Percentiles rank a stretch among this genome's conserved stretches.
phyloP scores from a whole-genome alignment of 495 filamentous ascomycete genomes.

The Durotheca rogersii region DNA sequence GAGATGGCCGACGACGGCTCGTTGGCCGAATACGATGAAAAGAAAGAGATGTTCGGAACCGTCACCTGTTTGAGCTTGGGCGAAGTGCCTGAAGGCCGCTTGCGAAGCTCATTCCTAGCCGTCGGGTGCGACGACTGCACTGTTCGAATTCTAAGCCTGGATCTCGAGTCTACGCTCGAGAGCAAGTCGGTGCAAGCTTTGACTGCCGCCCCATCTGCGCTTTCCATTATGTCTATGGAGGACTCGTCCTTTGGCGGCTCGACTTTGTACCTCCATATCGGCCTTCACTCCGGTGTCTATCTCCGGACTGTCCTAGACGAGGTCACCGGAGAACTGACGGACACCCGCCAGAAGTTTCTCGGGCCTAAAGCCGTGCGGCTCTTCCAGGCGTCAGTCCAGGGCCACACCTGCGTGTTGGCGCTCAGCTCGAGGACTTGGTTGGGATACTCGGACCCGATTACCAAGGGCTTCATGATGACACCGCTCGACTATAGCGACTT shows the following conservation, averaged over 20 bases:
- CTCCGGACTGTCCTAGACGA: constrained; percentile 92
- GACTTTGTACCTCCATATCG: constrained; percentile 91
- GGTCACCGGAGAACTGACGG: constrained; percentile 87
- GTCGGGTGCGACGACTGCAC: constrained; percentile 97
- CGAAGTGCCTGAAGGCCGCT: constrained; percentile 85
- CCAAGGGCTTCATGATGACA: constrained; percentile 84
- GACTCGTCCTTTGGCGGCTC: constrained; percentile 73
- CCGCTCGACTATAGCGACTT: constrained; percentile 85
- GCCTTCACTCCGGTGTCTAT: constrained; percentile 92
- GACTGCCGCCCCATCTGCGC: constrained; percentile 81
- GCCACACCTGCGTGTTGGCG: constrained; percentile 82
- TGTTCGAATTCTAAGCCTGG: constrained; percentile 85
- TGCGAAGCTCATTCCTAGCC: constrained; percentile 84
- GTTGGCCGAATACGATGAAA: constrained; percentile 91
- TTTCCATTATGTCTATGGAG: constrained; percentile 93
- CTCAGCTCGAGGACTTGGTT: constrained; percentile 91
- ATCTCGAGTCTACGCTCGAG: constrained; percentile 85
- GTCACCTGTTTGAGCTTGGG: constrained; percentile 91
- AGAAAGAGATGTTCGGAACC: constrained; percentile 92
- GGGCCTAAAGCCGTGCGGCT: constrained; percentile 85
- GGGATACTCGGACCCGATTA: constrained; percentile 81
- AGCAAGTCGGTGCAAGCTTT: constrained; percentile 91
- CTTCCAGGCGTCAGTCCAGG: constrained; percentile 81
- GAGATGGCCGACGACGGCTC: constrained; percentile 91
- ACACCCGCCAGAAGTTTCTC: constrained; percentile 90